Evolutionary conservation across 495 filamentous ascomycete genomes (phyloP), one percentile per base, ranked within the genome.

Genomic region (Annulohypoxylon nitens): DNA sequence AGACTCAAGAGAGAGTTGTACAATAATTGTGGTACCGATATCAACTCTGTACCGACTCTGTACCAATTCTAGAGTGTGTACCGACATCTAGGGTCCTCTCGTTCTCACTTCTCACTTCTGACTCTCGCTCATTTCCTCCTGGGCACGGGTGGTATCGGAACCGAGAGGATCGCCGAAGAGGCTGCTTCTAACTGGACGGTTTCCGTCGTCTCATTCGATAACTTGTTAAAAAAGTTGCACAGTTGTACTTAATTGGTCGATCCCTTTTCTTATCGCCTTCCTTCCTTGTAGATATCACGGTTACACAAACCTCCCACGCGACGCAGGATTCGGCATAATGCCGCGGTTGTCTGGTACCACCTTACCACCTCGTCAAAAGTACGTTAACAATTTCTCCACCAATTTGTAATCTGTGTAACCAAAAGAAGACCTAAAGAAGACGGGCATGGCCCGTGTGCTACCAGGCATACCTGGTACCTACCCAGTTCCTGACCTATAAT

Each of bases 241-340:
- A 23, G 20, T 23, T 23, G 20, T 23, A 23, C 20, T 23, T 23
- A 23, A 30, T 30, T 30, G 30, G 30, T 30, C 30, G 30, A 30
- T 30, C 26, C 20, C 16, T 9, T 20, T n/a, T 39, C 37, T 25
- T 41, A 60, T 60, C 30, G 36, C 30, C 53, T 18, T 20, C 30
- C 7, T 20, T 37, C n/a, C 9, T 7, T 37, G 5, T 57, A 7
- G 6, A 37, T 60, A 25, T 60, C 18, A 43, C 26, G 57, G 57
- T 60, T 43, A 43, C 57, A 60, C 57, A 60, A 26, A 41, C 20
- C 14, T 60, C 12, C 48, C 33, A 60, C 16, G 30, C 26, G 20
- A 34, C 57, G 57, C 20, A 60, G 57, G 57, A 60, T 60, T 60
- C 57, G 57, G 37, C 57, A 60, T 60, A n/a, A 39, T 43, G 26